Evolutionary conservation across 2,329 filamentous ascomycete species (phyloP), one percentile per base, ranked within the genome.

Genomic region (Fusarium setosum): DNA sequence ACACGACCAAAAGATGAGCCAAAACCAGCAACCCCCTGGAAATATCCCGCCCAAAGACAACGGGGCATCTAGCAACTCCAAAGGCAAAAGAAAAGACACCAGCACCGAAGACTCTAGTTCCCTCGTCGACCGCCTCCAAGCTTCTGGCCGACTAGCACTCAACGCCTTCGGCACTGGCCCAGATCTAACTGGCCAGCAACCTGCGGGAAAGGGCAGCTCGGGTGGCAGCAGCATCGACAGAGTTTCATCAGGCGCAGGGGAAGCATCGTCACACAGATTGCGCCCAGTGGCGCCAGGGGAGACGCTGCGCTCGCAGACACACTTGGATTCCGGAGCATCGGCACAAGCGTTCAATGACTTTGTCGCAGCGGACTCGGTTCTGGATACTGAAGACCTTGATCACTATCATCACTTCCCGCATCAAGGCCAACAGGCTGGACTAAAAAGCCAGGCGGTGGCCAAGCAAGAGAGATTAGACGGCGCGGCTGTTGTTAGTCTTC

Each of bases 401-500:
- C 41, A 24, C 13, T 23, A 56, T 17, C 44, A 18, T n/a, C 26
- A 31, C 3, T 6, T 23, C 13, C 35, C 32, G 21, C 17, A 26
- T 20, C 38, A 41, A 20, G 35, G 12, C 23, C 29, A 13, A 52
- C 55, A 29, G 11, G 17, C 11, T 11, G n/a, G 34, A 2, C 35
- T 32, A n/a, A 31, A 24, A 32, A 37, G 38, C 18, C 34, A 23
- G 34, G 35, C 50, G 10, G 41, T 72, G 12, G 49, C 17, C 17
- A 51, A 68, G 31, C 71, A 72, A 51, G 63, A 81, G 57, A 63
- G 61, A 13, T 56, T 58, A 2, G 80, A 82, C 54, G 80, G 80
- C 0, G 65, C 70, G n/a, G 79, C 76, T 8, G 80, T 83, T 7
- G 73, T 79, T 9, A 65, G 71, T 15, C 70, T 83, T 4, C 71